Evolutionary conservation across 257 asterid genomes (phyloP), one percentile per base, ranked within the genome.

Genomic region (Oldenlandia corymbosa): DNA sequence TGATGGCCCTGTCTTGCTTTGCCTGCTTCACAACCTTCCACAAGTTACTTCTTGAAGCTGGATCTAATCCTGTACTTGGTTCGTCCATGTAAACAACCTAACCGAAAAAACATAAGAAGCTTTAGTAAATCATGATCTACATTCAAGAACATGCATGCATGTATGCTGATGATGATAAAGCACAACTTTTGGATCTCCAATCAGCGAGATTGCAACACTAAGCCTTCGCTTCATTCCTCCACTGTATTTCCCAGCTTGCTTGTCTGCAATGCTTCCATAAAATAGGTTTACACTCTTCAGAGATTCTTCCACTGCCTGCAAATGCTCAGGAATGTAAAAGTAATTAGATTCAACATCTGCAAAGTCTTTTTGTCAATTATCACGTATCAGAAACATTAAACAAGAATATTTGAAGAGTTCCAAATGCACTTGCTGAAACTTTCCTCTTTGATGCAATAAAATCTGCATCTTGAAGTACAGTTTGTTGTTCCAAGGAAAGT

Each of bases 141-240:
- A 51, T n/a, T 26, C 4, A 34, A 42, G 21, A 16, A 47, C 55
- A 45, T 24, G 28, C 57, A 53, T 41, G 64, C 24, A 49, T 24
- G 10, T 60, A 53, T 41, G 64, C 28, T 27, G 60, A 67, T 7
- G 10, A 71, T 69, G 60, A 69, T 37, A 26, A 42, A 39, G 42
- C 32, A 78, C 24, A 83, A 86, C 98, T 73, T 85, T 93, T 65
- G 99, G 99, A 81, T 93, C 94, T 70, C 99, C 97, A 48, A 93
- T 90, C 64, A 93, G 84, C 32, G 99, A 93, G 75, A 93, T 90
- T 54, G 99, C 99, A 31, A 93, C 99, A 26, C 99, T 93, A 46
- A 90, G 99, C 83, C 99, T 85, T 89, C 99, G 85, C 81, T 93
- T 93, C 99, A 93, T 93, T 66, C 97, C 99, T 73, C 99, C 99